Percentiles rank a stretch among this genome's conserved stretches.
phyloP scores from a whole-genome alignment of 2,329 filamentous ascomycete genomes.

The Aspergillus cejpii region DNA sequence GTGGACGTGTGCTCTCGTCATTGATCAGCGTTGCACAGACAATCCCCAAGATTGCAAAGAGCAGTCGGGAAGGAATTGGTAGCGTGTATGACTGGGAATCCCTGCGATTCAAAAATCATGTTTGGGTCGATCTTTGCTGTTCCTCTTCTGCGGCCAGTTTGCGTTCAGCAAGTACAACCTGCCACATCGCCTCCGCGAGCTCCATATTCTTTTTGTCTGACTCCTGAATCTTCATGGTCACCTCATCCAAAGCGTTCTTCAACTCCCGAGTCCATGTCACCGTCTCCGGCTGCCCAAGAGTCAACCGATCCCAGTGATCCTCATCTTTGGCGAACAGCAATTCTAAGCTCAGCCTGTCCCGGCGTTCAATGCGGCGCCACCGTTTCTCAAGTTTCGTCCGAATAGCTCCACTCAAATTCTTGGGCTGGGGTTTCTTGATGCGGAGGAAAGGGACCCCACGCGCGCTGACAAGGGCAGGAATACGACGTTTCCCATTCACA shows the following conservation, averaged over 20 bases:
- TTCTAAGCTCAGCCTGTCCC: conserved; percentile 27
- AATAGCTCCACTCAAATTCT: conserved; percentile 34
- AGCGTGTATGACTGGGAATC: no score
- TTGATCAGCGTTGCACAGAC: no score
- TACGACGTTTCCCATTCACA: conserved; percentile 33
- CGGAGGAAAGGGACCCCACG: conserved; percentile 40
- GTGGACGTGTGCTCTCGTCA: no score
- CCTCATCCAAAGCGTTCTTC: conserved; percentile 15
- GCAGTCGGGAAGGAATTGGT: neutral
- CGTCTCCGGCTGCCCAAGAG: conserved; percentile 14
- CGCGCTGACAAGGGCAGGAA: conserved; percentile 39
- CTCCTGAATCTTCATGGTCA: conserved; percentile 20
- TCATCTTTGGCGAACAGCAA: conserved; percentile 35
- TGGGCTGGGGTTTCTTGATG: conserved; percentile 42
- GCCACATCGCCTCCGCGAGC: conserved; percentile 35
- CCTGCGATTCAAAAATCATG: neutral
- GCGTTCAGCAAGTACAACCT: conserved; percentile 36
- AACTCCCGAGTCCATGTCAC: conserved; percentile 23
- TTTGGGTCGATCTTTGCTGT: conserved; percentile 6
- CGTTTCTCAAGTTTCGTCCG: conserved; percentile 32
- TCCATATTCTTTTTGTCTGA: conserved; percentile 25
- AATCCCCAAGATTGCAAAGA: neutral
- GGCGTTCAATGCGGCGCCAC: conserved; percentile 30
- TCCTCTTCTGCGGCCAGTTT: conserved; percentile 30
- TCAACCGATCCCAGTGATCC: conserved; percentile 38